Percentiles rank a stretch among this genome's conserved stretches.
phyloP scores from a whole-genome alignment of 768 basidiomycete species.

The Pholiota molesta region DNA sequence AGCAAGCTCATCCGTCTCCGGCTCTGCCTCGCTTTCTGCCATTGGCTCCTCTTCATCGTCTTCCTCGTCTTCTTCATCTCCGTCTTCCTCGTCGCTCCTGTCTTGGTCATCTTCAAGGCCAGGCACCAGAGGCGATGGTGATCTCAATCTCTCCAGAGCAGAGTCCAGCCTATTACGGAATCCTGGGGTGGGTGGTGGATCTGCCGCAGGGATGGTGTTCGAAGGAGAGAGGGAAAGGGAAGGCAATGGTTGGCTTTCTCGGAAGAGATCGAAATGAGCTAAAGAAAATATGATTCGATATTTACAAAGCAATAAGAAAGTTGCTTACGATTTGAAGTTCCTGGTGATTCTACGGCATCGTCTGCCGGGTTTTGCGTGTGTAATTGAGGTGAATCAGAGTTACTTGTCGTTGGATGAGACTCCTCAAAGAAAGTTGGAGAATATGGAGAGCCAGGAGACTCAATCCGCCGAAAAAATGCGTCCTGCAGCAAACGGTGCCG shows the following conservation, averaged over 20 bases:
- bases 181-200: neutral
- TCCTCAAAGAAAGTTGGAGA: slow-evolving; percentile 3
- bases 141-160: slow-evolving; percentile 36
- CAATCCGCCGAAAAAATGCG: neutral
- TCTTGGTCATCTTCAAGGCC: slow-evolving; percentile 22
- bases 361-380: neutral
- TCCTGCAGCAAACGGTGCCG: slow-evolving; percentile 30
- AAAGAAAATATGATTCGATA: neutral
- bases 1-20: neutral
- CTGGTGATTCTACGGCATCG: neutral
- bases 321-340: neutral
- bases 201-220: neutral
- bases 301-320: neutral
- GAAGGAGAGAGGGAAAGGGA: neutral
- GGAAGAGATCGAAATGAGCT: slow-evolving; percentile 5
- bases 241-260: slow-evolving; percentile 3
- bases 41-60: neutral
- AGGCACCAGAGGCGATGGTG: slow-evolving; percentile 32
- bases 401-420: neutral
- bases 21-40: slow-evolving; percentile 8
- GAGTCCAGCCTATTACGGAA: slow-evolving; percentile 37
- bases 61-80: too few species aligned
- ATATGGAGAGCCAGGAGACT: neutral
- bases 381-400: neutral
- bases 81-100: slow-evolving; percentile 3